Conservation (phyloP, 2,329 filamentous ascomycete species). For the Arthrinium puccinioides region DNA sequence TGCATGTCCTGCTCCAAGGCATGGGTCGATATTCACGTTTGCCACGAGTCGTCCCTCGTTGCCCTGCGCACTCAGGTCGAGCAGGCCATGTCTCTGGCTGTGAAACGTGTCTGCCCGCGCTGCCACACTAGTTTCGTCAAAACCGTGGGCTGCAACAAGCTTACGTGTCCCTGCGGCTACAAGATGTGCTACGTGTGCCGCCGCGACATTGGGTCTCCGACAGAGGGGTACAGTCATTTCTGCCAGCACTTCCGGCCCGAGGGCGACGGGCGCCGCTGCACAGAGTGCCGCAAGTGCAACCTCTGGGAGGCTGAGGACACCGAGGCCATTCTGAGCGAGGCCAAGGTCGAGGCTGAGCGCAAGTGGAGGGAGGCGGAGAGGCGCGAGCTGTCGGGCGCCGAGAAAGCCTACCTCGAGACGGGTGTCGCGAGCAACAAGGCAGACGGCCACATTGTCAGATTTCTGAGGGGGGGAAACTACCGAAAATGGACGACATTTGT, state of each 20-base stretch:
- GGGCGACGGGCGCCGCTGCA: conserved; percentile 64
- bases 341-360: conserved; percentile 63
- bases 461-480: conserved; percentile 15
- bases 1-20: conserved; percentile 76
- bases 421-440: conserved; percentile 26
- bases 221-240: conserved; percentile 84
- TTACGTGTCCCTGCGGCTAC: conserved; percentile 92
- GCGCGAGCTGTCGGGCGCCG: conserved; percentile 44
- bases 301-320: conserved; percentile 70
- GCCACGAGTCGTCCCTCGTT: conserved; percentile 75
- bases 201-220: conserved; percentile 53
- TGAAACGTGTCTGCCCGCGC: conserved; percentile 89
- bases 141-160: conserved; percentile 89
- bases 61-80: conserved; percentile 86
- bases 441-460: conserved; percentile 7
- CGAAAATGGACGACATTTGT: conserved; percentile 20
- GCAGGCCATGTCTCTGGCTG: conserved; percentile 83
- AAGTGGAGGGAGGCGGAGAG: conserved; percentile 63
- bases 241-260: conserved; percentile 89
- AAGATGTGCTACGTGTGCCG: conserved; percentile 98
- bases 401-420: conserved; percentile 50
- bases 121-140: conserved; percentile 94
- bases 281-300: conserved; percentile 74
- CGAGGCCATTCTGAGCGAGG: conserved; percentile 59
- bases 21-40: conserved; percentile 85